Evolutionary conservation across 2,329 filamentous ascomycete species (phyloP), one percentile per base, ranked within the genome.

Genomic region (Arthrobotrys musiformis): DNA sequence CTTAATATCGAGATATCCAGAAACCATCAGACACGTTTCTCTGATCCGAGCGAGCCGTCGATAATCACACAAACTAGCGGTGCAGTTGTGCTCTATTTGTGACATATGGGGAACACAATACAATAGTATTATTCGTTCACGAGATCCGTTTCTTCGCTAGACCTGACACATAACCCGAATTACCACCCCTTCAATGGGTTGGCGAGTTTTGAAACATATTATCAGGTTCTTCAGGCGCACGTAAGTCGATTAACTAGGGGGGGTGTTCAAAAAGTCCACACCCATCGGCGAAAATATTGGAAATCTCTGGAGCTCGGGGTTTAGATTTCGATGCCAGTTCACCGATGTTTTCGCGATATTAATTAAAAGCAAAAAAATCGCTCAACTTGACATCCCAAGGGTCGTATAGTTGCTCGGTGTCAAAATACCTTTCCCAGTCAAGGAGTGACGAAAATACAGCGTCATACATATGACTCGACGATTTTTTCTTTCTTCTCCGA

Each of bases 11-110:
- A 44, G 28, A 66, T 35, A 46, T 56, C 70, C 70, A 75, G 56
- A 75, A 33, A 64, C 30, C 26, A 68, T 56, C 56, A 68, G 50
- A 63, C 70, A 75, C 70, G 70, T 75, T 69, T 67, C 70, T 50
- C 44, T 60, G 30, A 40, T 56, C 60, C 54, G 42, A 46, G 44
- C 11, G 37, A 58, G 54, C 26, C 56, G 58, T 66, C 61, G 52
- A 61, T 50, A 67, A 73, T 60, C 69, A 66, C 58, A 63, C n/a
- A 42, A 7, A n/a, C 58, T 56, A 52, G n/a, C 22, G 56, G 44
- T 60, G 30, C 44, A 62, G 54, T n/a, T n/a, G n/a, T 24, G 68
- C 17, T 22, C 63, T 26, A 40, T 8, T 58, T 7, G 28, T 17
- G 30, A 30, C 13, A 1, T 58, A 58, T 40, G 30, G 33, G 17